phyloP scores from a whole-genome alignment of 192 early-diverging fungal genomes.

The Podila clonocystis region DNA sequence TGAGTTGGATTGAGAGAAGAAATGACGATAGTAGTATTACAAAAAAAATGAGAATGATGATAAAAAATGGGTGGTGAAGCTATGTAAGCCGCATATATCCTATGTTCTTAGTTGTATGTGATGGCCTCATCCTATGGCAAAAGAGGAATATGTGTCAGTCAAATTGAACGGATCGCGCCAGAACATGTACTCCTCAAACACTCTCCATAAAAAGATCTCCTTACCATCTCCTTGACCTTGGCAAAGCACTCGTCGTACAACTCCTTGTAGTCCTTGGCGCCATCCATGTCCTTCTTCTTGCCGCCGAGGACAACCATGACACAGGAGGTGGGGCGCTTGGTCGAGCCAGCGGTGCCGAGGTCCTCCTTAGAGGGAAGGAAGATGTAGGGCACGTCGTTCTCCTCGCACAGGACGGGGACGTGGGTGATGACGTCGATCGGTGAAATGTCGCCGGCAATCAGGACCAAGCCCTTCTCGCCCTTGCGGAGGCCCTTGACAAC shows the following conservation, averaged over 20 bases:
- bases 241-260: conserved; percentile 83
- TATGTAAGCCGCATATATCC: too few relatives aligned
- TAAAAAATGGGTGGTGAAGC: too few relatives aligned
- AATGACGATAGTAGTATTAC: too few relatives aligned
- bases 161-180: not conserved
- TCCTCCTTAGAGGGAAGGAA: conserved; percentile 96
- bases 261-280: conserved; percentile 87
- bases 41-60: too few relatives aligned
- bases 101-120: not conserved
- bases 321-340: conserved; percentile 94
- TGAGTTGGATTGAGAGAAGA: too few relatives aligned
- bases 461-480: conserved; percentile 93
- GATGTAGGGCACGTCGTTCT: conserved; percentile 92
- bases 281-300: conserved; percentile 74
- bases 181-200: not conserved
- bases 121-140: conserved; percentile 1
- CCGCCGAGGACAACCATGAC: conserved; percentile 89
- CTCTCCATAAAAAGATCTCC: conserved; percentile 6
- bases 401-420: conserved; percentile 97
- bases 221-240: conserved; percentile 81
- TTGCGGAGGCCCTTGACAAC: conserved; percentile 97
- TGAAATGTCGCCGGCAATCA: conserved; percentile 96
- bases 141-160: not conserved
- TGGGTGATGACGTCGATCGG: conserved; percentile 98
- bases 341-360: conserved; percentile 90